Evolutionary conservation across 2,329 filamentous ascomycete genomes (phyloP).

Genomic region (Hymenoscyphus occultus): DNA sequence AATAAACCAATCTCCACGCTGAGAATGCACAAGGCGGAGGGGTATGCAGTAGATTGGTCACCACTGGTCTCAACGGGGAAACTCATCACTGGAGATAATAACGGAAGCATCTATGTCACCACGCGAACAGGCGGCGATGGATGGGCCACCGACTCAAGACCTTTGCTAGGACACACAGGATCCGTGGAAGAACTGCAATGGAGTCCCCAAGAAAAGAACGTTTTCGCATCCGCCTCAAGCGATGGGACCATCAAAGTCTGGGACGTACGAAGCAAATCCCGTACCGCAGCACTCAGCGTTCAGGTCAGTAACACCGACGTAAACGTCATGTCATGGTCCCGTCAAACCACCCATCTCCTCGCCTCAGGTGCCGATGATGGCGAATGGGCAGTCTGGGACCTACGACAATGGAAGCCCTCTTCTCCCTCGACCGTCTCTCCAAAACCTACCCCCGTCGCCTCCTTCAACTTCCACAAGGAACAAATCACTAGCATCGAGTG

Average conservation of each 20-base stretch:
- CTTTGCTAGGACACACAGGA: conserved; percentile 79
- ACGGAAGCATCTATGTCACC: conserved; percentile 85
- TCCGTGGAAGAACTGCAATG: conserved; percentile 96
- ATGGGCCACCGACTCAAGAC: conserved; percentile 80
- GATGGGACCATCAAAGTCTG: conserved; percentile 95
- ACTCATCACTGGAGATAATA: conserved; percentile 86
- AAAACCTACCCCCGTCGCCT: conserved; percentile 78
- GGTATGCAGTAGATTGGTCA: conserved; percentile 97
- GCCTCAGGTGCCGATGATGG: conserved; percentile 93
- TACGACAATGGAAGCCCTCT: conserved; percentile 85
- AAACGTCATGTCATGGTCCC: conserved; percentile 96
- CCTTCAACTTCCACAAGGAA: conserved; percentile 93
- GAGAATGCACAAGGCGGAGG: conserved; percentile 87
- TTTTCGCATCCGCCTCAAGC: conserved; percentile 90
- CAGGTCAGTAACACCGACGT: conserved; percentile 82
- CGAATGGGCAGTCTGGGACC: conserved; percentile 92
- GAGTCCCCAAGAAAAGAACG: conserved; percentile 88
- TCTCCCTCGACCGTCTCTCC: conserved; percentile 42
- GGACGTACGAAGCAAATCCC: conserved; percentile 89
- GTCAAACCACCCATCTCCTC: conserved; percentile 81
- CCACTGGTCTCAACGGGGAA: conserved; percentile 76
- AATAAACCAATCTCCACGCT: conserved; percentile 87
- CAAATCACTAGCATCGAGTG: conserved; percentile 95
- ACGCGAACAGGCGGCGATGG: conserved; percentile 83
- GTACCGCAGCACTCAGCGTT: conserved; percentile 82